Conservation (phyloP, 2,329 filamentous ascomycete species). For the Colletotrichum musae region DNA sequence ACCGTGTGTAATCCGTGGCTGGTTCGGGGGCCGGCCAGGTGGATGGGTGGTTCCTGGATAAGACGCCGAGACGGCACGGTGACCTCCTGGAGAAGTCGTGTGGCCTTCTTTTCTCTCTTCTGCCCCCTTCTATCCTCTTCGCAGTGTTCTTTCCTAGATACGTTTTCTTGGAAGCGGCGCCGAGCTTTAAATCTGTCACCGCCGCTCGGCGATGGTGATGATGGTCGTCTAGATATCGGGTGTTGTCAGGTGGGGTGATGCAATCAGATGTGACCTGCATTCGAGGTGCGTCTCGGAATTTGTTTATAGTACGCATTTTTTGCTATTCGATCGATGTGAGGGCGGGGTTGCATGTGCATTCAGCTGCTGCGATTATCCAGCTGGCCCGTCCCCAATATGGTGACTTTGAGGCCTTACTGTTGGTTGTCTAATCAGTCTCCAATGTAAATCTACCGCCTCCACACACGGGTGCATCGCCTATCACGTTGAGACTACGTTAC, state of each 20-base stretch:
- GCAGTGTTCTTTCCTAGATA: too few relatives aligned
- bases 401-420: neutral
- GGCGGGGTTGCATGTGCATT: neutral
- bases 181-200: neutral
- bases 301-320: neutral
- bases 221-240: too few relatives aligned
- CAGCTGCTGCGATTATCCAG: neutral
- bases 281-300: neutral
- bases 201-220: neutral
- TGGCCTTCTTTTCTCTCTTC: neutral
- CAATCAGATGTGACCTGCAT: neutral
- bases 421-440: too few relatives aligned
- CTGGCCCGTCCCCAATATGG: neutral
- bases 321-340: slow-evolving; percentile 15
- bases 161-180: too few relatives aligned
- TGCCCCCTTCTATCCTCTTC: too few relatives aligned
- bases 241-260: neutral
- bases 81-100: slow-evolving; percentile 9
- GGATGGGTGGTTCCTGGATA: neutral
- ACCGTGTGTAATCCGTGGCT: neutral
- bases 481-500: too few relatives aligned
- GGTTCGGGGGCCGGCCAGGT: too few relatives aligned
- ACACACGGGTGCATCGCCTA: too few relatives aligned
- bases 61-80: slow-evolving; percentile 23
- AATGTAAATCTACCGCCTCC: too few relatives aligned